Evolutionary conservation across 805 yeast species (phyloP).

Genomic region (Kazachstania psychrophila): DNA sequence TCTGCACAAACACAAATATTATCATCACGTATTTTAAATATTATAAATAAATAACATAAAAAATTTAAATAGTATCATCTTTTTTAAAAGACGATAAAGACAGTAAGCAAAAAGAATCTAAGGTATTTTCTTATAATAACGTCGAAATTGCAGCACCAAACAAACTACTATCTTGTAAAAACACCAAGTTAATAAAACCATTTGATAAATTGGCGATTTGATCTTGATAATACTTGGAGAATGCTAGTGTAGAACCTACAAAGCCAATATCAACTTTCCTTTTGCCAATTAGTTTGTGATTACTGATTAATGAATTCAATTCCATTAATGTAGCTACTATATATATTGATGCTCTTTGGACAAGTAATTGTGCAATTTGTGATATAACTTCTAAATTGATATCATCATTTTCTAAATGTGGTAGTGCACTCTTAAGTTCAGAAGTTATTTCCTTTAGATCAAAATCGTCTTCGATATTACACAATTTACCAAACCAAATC

Average conservation of each 20-base stretch:
- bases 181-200: conserved; percentile 10
- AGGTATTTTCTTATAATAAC: conserved; percentile 4
- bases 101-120: no score
- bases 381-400: conserved; percentile 5
- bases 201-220: conserved; percentile 10
- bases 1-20: not conserved
- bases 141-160: conserved; percentile 23
- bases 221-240: conserved; percentile 13
- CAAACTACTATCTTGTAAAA: conserved; percentile 21
- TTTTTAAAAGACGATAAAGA: no score
- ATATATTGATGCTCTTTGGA: conserved; percentile 21
- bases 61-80: no score
- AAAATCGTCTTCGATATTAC: conserved; percentile 4
- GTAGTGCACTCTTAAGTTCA: not conserved
- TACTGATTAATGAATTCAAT: conserved; percentile 5
- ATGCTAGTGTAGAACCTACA: conserved; percentile 23
- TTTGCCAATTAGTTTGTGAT: not conserved
- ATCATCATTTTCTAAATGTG: conserved; percentile 1
- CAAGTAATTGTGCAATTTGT: conserved; percentile 10
- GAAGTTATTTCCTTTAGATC: not conserved
- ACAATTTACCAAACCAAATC: conserved; percentile 11
- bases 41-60: not conserved
- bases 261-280: conserved; percentile 15
- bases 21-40: not conserved
- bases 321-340: conserved; percentile 16